Conservation (phyloP, 2,329 filamentous ascomycete species). For the Clonostachys solani region DNA sequence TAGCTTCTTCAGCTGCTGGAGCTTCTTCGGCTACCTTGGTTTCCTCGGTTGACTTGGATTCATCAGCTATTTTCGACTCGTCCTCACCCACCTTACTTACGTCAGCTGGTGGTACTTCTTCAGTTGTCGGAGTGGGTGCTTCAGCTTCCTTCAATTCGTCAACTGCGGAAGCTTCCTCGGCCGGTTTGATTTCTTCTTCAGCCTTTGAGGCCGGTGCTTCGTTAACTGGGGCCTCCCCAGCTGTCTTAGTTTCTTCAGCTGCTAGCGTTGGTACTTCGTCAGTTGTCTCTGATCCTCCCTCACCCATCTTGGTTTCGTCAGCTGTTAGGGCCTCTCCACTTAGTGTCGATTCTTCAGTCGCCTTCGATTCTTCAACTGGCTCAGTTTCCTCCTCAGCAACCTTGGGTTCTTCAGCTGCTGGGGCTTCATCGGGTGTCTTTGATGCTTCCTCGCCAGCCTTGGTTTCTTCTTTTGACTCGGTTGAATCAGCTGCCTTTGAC, state of each 20-base stretch:
- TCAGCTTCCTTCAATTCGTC: too few relatives aligned
- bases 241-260: background rate
- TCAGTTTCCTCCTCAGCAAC: too few relatives aligned
- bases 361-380: background rate
- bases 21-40: too few relatives aligned
- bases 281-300: background rate
- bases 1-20: background rate
- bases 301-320: background rate
- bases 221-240: background rate
- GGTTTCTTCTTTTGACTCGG: background rate
- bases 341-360: background rate
- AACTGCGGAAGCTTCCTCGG: too few relatives aligned
- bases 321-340: background rate
- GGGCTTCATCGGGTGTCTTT: background rate
- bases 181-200: too few relatives aligned
- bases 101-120: too few relatives aligned
- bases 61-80: too few relatives aligned
- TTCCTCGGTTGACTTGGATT: too few relatives aligned
- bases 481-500: background rate
- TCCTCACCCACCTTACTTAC: too few relatives aligned
- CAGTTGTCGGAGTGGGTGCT: too few relatives aligned
- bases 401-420: background rate
- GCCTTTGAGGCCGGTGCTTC: too few relatives aligned
- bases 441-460: background rate
- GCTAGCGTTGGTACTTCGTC: background rate